Percentiles rank a stretch among this genome's conserved stretches.
Conservation (phyloP, 441 rosid species). For the Brassica hybrid region DNA sequence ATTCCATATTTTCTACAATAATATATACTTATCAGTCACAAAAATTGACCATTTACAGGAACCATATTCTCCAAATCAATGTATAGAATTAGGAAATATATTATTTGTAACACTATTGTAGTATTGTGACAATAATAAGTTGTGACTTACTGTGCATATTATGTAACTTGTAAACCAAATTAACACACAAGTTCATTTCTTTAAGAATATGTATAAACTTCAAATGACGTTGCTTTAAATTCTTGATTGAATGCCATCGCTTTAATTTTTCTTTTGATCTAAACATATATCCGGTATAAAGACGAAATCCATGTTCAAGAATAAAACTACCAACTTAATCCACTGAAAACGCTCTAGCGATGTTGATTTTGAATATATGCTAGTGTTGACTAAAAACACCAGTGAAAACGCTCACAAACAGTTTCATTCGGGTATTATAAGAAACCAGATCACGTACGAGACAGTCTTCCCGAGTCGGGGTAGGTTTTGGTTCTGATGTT, state of each 20-base stretch:
- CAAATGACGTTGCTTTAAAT: constrained; percentile 13
- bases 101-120: background rate
- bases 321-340: constrained; percentile 28
- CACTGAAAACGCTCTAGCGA: constrained; percentile 27
- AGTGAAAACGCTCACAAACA: no score
- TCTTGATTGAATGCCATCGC: constrained; percentile 36
- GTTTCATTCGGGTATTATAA: no score
- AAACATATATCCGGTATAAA: constrained; percentile 31
- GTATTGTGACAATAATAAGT: constrained; percentile 3
- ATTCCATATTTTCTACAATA: background rate
- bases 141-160: constrained; percentile 17
- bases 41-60: background rate
- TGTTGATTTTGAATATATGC: constrained; percentile 38
- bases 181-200: constrained; percentile 6
- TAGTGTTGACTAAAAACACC: constrained; percentile 26
- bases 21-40: background rate
- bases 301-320: constrained; percentile 29
- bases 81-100: background rate
- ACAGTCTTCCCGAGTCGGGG: no score
- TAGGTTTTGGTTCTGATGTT: no score
- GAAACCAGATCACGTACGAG: no score
- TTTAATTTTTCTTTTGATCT: constrained; percentile 28
- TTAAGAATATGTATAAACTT: constrained; percentile 4
- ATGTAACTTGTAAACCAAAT: constrained; percentile 24
- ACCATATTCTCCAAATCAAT: background rate